phyloP scores from a whole-genome alignment of 179 eudicot genomes.

The Gypsophila paniculata region DNA sequence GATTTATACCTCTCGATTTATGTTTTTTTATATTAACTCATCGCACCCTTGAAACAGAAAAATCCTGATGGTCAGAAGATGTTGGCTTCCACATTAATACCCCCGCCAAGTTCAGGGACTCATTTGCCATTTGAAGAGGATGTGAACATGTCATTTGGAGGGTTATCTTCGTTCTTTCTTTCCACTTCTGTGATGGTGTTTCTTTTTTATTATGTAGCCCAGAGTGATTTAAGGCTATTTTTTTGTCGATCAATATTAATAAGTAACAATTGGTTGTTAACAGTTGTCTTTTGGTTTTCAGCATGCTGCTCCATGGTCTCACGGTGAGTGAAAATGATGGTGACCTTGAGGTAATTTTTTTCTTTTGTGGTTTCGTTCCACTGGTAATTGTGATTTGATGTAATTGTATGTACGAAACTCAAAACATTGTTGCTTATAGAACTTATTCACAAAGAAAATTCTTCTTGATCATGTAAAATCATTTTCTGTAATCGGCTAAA shows the following conservation, averaged over 20 bases:
- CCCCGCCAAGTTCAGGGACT: slow-evolving; percentile 58
- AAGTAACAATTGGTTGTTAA: slow-evolving; percentile 18
- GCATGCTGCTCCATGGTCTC: slow-evolving; percentile 87
- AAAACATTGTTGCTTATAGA: not conserved
- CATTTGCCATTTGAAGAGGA: slow-evolving; percentile 66
- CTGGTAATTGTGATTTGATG: not conserved
- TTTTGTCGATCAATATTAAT: slow-evolving; percentile 7
- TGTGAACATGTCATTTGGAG: slow-evolving; percentile 91
- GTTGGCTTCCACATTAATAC: slow-evolving; percentile 78
- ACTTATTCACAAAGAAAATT: not conserved
- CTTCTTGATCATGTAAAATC: not conserved
- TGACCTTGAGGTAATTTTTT: slow-evolving; percentile 71
- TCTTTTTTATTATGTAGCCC: not conserved
- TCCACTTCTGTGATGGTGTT: not conserved
- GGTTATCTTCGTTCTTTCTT: slow-evolving; percentile 40
- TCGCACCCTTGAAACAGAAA: slow-evolving; percentile 43
- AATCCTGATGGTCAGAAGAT: slow-evolving; percentile 80
- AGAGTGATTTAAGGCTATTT: slow-evolving; percentile 8
- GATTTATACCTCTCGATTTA: not conserved
- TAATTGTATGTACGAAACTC: not conserved
- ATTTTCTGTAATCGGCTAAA: not conserved
- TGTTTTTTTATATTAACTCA: not conserved
- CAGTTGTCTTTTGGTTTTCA: slow-evolving; percentile 36
- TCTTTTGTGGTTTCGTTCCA: not conserved
- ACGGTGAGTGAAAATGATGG: slow-evolving; percentile 77